Base-by-base conservation (phyloP, 768 basidiomycete species). In the Kwoniella heveanensis region DNA sequence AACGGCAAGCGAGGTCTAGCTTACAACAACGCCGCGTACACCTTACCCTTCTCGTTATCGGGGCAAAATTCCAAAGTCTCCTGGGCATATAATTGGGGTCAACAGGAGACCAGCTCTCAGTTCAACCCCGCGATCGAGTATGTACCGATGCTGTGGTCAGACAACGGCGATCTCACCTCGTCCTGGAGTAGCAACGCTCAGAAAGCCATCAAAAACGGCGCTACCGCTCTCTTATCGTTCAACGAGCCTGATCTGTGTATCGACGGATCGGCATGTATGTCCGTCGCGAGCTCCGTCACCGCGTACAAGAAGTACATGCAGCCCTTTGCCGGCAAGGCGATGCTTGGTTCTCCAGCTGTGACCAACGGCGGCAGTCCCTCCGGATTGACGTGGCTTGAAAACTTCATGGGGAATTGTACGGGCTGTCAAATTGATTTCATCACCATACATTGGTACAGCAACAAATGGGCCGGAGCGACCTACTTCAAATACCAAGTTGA, bases 71-170 rank as follows among this genome's bases (percentile, higher is more conserved):
- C 51, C 15, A 27, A 27, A 29, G 51, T 52, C 19, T 52, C 51
- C 5, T 52, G 51, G 51, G 51, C 51, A 27, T 52, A 52, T 19
- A 52, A 52, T n/a, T 52, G 51, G 51, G 51, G 26, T 26, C 25
- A 52, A 52, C 19, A 25, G 13, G 26, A 52, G 51, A 52, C 51
- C 6, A 29, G 51, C 7, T 52, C 51, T 17, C 26, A 29, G 8
- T 52, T 52, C 51, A 52, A 52, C 51, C 19, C 51, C 2, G 51
- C 26, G 7, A 25, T 52, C 25, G 51, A 52, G n/a, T 52, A 19
- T 27, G 51, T 52, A 17, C 51, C 51, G 19, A 52, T 52, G 51
- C 19, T 52, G 8, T 52, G 51, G 51, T 27, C 26, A 10, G 30
- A 52, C n/a, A 3, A 7, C 22, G 10, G 6, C 2, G 9, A 12